phyloP scores from a whole-genome alignment of 306 rosid species.

The Castanea sativa region DNA sequence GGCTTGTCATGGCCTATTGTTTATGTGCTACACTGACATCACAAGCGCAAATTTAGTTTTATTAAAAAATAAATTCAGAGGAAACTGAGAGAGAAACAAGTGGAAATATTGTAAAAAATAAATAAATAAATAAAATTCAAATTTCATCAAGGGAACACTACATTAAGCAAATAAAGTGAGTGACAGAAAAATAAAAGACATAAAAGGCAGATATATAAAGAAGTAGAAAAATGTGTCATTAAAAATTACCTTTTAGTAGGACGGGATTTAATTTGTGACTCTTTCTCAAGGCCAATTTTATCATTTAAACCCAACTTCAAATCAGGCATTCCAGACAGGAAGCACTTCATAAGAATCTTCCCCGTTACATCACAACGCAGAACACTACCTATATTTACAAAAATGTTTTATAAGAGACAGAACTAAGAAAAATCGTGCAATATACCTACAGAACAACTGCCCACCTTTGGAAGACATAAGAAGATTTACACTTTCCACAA shows the following conservation, averaged over 20 bases:
- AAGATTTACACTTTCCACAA: slow-evolving; percentile 92
- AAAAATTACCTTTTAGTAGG: slow-evolving; percentile 74
- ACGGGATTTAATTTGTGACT: slow-evolving; percentile 79
- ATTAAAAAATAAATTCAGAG: background rate
- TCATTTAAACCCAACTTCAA: slow-evolving; percentile 94
- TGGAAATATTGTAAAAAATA: background rate
- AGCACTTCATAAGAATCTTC: slow-evolving; percentile 94
- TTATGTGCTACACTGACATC: background rate
- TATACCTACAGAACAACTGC: slow-evolving; percentile 18
- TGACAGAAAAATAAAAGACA: slow-evolving; percentile 10
- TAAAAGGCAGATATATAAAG: slow-evolving; percentile 1
- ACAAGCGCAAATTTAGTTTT: background rate
- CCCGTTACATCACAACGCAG: slow-evolving; percentile 90
- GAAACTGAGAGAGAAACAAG: background rate
- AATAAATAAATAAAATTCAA: background rate
- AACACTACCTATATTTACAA: slow-evolving; percentile 66
- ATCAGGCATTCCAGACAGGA: slow-evolving; percentile 97
- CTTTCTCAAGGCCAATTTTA: slow-evolving; percentile 98
- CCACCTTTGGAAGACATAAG: slow-evolving; percentile 95
- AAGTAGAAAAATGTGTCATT: slow-evolving; percentile 5
- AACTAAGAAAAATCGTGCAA: slow-evolving; percentile 5
- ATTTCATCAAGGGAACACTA: background rate
- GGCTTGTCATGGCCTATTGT: background rate
- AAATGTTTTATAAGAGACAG: slow-evolving; percentile 24
- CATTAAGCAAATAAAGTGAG: background rate